phyloP scores from a whole-genome alignment of 2,329 filamentous ascomycete genomes.

The Tricladium varicosporioides region DNA sequence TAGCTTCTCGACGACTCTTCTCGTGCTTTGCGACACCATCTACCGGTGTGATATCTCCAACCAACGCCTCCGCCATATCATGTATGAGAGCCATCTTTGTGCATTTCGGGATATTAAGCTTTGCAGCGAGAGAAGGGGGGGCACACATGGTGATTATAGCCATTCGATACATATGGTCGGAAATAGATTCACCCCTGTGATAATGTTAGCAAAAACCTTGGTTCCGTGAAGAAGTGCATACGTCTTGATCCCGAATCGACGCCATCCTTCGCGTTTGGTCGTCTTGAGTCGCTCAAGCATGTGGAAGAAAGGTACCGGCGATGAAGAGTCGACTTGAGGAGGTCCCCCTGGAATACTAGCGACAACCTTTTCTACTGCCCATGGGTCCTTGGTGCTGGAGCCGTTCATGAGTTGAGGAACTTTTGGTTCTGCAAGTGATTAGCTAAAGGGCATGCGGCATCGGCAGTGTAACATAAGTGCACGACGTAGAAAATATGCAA shows the following conservation, averaged over 20 bases:
- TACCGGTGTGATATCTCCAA: constrained; percentile 94
- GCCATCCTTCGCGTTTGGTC: constrained; percentile 94
- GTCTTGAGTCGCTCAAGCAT: constrained; percentile 92
- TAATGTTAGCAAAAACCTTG: not conserved
- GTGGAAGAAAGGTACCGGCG: constrained; percentile 91
- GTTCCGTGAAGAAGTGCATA: constrained; percentile 30
- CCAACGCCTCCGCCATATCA: constrained; percentile 94
- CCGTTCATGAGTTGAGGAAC: not conserved
- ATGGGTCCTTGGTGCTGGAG: constrained; percentile 33
- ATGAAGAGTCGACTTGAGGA: constrained; percentile 59
- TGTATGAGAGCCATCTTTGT: constrained; percentile 95
- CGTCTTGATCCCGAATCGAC: constrained; percentile 74
- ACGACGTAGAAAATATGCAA: no score
- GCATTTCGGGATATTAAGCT: constrained; percentile 77
- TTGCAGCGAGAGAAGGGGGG: constrained; percentile 67
- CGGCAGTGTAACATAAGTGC: no score
- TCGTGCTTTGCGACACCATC: constrained; percentile 83
- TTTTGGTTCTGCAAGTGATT: not conserved
- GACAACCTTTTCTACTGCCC: constrained; percentile 63
- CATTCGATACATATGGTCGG: constrained; percentile 99
- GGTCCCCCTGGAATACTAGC: constrained; percentile 58
- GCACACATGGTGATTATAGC: constrained; percentile 92
- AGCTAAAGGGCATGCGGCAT: not conserved
- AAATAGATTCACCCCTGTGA: constrained; percentile 77
- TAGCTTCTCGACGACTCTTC: constrained; percentile 82